Evolutionary conservation across 768 basidiomycete genomes (phyloP), one percentile per base, ranked within the genome.

Genomic region (Phanerodontia chrysosporium): DNA sequence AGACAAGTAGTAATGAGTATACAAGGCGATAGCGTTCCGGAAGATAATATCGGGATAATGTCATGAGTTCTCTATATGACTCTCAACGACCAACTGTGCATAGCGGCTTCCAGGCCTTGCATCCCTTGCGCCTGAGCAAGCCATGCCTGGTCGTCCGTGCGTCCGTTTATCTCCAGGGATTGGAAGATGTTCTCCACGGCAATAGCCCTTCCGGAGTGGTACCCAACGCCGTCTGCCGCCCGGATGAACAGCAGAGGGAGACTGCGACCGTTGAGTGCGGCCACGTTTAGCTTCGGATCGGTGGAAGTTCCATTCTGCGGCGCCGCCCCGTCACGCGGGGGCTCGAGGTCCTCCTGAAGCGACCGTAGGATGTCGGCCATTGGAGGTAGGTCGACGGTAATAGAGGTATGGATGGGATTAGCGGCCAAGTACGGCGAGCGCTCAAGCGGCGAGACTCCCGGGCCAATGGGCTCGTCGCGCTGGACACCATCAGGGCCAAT

Each of bases 331-430:
- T 62, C 63, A 49, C 72, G 72, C 8, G 77, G 65, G 13, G 83
- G 65, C 8, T 79, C 78, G n/a, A 58, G 49, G 66, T 90, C 88
- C 56, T 91, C 88, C 64, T 90, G 84, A 18, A 95, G 77, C 9
- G 89, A 86, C 64, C 87, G 85, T 65, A 94, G 79, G 45, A 95
- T 85, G 55, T 92, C 90, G 7, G 75, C 71, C 46, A 93, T 70
- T 5, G 85, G 78, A 22, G 94, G 94, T 82, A 96, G 82, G 60
- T 95, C 90, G 51, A 95, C 90, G 27, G 90, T 82, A 52, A 95
- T 87, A 49, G 92, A 85, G 2, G 88, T 89, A 70, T 94, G 92
- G 62, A 90, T 60, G 9, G 85, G 78, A 2, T 77, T 75, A 7
- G 78, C 69, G 7, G 80, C 71, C 55, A 84, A 73, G 64, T 80